Conservation (phyloP, 2,329 filamentous ascomycete genomes). For the Fusarium sp. region DNA sequence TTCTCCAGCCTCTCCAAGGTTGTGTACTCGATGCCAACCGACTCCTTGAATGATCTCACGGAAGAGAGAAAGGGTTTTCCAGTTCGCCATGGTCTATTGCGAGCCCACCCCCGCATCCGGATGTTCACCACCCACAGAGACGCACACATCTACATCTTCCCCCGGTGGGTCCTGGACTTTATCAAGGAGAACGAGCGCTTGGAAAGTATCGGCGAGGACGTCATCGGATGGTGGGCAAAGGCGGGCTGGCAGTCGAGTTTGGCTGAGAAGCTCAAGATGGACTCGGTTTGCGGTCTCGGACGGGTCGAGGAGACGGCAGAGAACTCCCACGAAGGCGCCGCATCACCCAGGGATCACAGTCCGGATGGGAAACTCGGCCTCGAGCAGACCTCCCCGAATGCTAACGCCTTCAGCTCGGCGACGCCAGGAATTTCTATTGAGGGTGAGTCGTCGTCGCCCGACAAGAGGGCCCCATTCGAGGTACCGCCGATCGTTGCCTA, state of each 20-base stretch:
- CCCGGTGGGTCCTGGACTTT: slow-evolving; percentile 90
- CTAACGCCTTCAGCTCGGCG: neutral
- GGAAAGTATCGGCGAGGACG: slow-evolving; percentile 90
- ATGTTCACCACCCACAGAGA: slow-evolving; percentile 89
- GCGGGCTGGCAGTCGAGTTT: slow-evolving; percentile 89
- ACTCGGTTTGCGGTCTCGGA: slow-evolving; percentile 66
- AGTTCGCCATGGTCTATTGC: slow-evolving; percentile 80
- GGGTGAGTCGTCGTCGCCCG: slow-evolving; percentile 7
- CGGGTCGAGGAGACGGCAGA: slow-evolving; percentile 54
- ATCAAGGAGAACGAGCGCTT: slow-evolving; percentile 83
- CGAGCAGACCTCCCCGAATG: neutral
- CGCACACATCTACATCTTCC: slow-evolving; percentile 94
- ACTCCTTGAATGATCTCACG: slow-evolving; percentile 85
- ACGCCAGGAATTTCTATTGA: slow-evolving; percentile 14
- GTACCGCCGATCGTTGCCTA: slow-evolving; percentile 86
- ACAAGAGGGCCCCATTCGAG: slow-evolving; percentile 39
- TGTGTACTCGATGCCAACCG: slow-evolving; percentile 88
- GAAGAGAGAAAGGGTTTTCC: slow-evolving; percentile 81
- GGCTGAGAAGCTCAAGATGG: slow-evolving; percentile 80
- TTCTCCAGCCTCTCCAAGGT: slow-evolving; percentile 79
- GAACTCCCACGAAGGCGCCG: slow-evolving; percentile 46
- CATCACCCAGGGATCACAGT: slow-evolving; percentile 43
- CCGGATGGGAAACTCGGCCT: slow-evolving; percentile 30
- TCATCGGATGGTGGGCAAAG: slow-evolving; percentile 96
- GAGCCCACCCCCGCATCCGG: slow-evolving; percentile 79